Percentiles rank a stretch among this genome's conserved stretches.
These are phyloP conservation scores for Talaromyces sp. DNA, from an alignment of 2,329 filamentous ascomycete genomes.

Conservation along the genomic window DNA sequence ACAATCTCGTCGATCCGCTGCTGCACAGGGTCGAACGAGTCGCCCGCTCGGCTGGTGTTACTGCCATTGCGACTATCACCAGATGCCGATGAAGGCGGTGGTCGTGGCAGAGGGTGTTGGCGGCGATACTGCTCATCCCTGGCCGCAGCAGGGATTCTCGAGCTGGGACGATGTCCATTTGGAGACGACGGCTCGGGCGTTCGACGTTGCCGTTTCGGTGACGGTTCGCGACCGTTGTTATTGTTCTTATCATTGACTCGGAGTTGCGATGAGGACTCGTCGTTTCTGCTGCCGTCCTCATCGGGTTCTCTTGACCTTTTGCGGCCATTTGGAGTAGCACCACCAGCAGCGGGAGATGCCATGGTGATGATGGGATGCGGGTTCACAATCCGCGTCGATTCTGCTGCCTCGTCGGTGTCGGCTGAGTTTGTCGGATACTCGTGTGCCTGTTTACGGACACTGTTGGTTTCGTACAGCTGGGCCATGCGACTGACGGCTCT, in stretches of 20 bases:
- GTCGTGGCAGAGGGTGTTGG: constrained; percentile 18
- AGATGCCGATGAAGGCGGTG: constrained; percentile 13
- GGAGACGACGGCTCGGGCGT: constrained; percentile 16
- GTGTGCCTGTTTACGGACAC: constrained; percentile 39
- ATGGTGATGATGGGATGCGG: constrained; percentile 24
- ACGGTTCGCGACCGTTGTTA: constrained; percentile 18
- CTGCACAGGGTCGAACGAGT: constrained; percentile 25
- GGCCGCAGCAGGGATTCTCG: constrained; percentile 11
- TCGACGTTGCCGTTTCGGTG: constrained; percentile 34
- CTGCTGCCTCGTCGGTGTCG: constrained; percentile 27
- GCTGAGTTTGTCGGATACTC: constrained; percentile 36
- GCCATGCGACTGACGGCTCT: constrained; percentile 73
- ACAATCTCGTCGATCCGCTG: constrained; percentile 34
- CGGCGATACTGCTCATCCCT: constrained; percentile 10
- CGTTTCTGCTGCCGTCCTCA: constrained; percentile 4
- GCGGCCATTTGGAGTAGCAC: constrained; percentile 22
- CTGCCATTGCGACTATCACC: constrained; percentile 5
- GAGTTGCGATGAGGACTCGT: constrained; percentile 11
- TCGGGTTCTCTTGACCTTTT: constrained; percentile 37
- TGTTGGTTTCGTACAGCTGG: constrained; percentile 44
- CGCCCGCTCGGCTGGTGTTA: background rate
- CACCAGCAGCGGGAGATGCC: constrained; percentile 10
- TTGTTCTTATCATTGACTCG: background rate
- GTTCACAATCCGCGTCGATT: constrained; percentile 33
- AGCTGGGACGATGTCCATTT: constrained; percentile 4